Percentiles rank a stretch among this genome's conserved stretches.
Evolutionary conservation across 139 green algal genomes (phyloP).

Genomic region (Chlamydomonas sp.): DNA sequence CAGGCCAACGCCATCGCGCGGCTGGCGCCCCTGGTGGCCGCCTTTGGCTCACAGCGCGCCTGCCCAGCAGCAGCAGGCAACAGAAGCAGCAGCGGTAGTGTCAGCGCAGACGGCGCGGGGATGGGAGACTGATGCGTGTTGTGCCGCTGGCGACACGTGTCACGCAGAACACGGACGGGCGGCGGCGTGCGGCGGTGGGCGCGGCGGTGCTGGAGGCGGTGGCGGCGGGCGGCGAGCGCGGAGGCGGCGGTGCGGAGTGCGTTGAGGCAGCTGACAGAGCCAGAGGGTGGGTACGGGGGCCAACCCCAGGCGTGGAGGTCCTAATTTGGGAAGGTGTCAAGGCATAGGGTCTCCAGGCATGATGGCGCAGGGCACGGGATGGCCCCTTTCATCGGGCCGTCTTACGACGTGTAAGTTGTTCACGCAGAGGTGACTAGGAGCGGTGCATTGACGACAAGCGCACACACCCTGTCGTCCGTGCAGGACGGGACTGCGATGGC

Average conservation of each 20-base stretch:
- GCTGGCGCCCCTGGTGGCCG: conserved; percentile 56
- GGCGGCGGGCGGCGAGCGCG: conserved; percentile 28
- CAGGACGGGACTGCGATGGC: too few species aligned
- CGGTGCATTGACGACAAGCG: too few species aligned
- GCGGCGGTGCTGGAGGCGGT: conserved; percentile 61
- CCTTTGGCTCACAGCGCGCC: conserved; percentile 40
- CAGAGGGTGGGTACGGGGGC: neutral
- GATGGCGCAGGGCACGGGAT: too few species aligned
- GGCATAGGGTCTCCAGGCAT: too few species aligned
- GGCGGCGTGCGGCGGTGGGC: conserved; percentile 51
- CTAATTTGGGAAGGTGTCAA: neutral
- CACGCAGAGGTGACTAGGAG: too few species aligned
- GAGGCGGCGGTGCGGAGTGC: conserved; percentile 32
- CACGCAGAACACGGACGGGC: conserved; percentile 68
- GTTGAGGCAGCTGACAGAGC: conserved; percentile 23
- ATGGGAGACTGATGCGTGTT: neutral
- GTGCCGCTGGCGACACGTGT: conserved; percentile 53
- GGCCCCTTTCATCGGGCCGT: too few species aligned
- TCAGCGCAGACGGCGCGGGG: conserved; percentile 15
- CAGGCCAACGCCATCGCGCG: conserved; percentile 66
- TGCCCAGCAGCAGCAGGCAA: neutral
- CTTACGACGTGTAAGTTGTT: too few species aligned
- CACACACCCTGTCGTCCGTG: too few species aligned
- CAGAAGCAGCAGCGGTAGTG: neutral
- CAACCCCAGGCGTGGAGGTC: neutral